Evolutionary conservation across 78 protist species (phyloP).

Genomic region (Dictyostelium brefeldianum): DNA sequence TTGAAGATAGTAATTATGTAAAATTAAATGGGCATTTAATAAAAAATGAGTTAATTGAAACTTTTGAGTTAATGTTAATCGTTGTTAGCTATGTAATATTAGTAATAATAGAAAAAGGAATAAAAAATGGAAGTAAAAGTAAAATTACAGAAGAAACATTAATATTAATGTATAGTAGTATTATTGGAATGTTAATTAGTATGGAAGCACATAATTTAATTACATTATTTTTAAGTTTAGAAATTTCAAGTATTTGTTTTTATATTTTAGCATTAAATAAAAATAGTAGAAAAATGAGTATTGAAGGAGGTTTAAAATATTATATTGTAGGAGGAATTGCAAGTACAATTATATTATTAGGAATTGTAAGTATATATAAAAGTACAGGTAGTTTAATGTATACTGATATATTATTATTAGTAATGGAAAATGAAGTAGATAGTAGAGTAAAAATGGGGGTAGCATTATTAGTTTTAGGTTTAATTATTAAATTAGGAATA

Average conservation of each 20-base stretch:
- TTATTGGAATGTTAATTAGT: slow-evolving; percentile 20
- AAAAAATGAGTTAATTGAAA: background rate
- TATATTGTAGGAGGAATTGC: no score
- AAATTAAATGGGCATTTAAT: slow-evolving; percentile 9
- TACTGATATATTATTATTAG: no score
- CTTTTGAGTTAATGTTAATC: background rate
- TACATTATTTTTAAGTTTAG: slow-evolving; percentile 11
- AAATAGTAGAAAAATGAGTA: no score
- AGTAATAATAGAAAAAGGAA: background rate
- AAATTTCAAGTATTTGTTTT: slow-evolving; percentile 13
- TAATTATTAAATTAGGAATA: no score
- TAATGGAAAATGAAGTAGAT: no score
- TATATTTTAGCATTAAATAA: slow-evolving; percentile 1
- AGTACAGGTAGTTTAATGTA: no score
- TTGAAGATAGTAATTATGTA: background rate
- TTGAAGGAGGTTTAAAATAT: no score
- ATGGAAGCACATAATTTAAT: slow-evolving; percentile 15
- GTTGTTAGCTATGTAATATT: background rate
- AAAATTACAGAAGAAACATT: slow-evolving; percentile 1
- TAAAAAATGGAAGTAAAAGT: background rate
- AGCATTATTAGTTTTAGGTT: no score
- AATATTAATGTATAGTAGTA: slow-evolving; percentile 6
- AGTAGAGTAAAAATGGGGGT: no score
- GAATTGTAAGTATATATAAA: no score
- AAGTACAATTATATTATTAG: no score